Evolutionary conservation across 305 asterid genomes (phyloP).

Genomic region (Andrographis paniculata): DNA sequence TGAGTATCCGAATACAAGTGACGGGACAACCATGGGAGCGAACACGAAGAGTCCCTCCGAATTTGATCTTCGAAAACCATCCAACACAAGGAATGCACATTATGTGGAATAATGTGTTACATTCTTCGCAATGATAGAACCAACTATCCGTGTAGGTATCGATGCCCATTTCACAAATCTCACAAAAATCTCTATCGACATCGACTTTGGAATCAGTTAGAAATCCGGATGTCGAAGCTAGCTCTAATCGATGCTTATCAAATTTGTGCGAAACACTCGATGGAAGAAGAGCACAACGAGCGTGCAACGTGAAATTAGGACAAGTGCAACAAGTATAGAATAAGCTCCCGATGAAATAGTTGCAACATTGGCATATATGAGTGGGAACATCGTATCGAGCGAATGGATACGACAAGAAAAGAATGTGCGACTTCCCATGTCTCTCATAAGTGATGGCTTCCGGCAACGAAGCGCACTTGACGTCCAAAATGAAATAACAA

Average conservation of each 20-base stretch:
- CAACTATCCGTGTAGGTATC: not conserved
- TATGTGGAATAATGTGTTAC: not conserved
- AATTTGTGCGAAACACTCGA: not conserved
- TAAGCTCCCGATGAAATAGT: not conserved
- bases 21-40: not conserved
- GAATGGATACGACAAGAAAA: not conserved
- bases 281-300: not conserved
- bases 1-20: not conserved
- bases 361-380: not conserved
- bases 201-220: not conserved
- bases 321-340: not conserved
- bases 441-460: not conserved
- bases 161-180: not conserved
- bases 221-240: not conserved
- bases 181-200: not conserved
- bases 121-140: not conserved
- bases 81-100: not conserved
- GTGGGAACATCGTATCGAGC: not conserved
- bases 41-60: not conserved
- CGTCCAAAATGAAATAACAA: not conserved
- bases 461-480: not conserved
- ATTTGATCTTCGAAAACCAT: not conserved
- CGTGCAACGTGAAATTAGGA: not conserved
- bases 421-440: not conserved
- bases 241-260: not conserved